Evolutionary conservation across 2,329 filamentous ascomycete genomes (phyloP), one percentile per base, ranked within the genome.

Genomic region (Coleophoma crateriformis): DNA sequence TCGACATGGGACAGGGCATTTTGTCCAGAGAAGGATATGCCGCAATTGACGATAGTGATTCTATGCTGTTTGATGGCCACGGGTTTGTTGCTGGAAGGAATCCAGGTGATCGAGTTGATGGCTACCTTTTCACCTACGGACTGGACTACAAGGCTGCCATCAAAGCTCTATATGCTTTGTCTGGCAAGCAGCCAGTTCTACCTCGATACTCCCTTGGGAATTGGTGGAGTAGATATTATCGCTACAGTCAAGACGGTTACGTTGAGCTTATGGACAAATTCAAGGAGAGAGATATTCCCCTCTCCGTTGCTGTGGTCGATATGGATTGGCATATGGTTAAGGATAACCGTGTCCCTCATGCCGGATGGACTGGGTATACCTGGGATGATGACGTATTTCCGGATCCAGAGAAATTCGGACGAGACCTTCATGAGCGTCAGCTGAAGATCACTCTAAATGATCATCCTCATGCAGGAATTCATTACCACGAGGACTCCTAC

Each of bases 261-360:
- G 52, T 83, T 2, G 63, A 66, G 13, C 67, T 85, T 14, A 77
- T 85, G 69, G 76, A 81, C 48, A 69, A 71, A 45, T 84, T 85
- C 54, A 60, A 67, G 4, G 62, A 65, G 8, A 64, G 77, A 20
- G 62, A 69, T 0, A 72, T 85, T 7, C 82, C 82, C 0, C 65
- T 85, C 35, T 77, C 73, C 5, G 78, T 83, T 6, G 79, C 74
- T 2, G 79, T 84, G 1, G 63, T 85, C 3, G 82, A 85, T 58
- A 85, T 85, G 81, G 82, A 84, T 60, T 85, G 81, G 82, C 82
- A 85, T 63, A 61, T 75, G 40, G 78, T 82, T 1, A 61, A 71
- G 2, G 73, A 75, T 11, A 64, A 71, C 7, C 62, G 61, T n/a
- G 67, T 72, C n/a, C 64, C 62, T 11, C 63, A 68, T 47, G 71